phyloP scores from a whole-genome alignment of 805 yeast species.

The Zygosaccharomyces lentus region DNA sequence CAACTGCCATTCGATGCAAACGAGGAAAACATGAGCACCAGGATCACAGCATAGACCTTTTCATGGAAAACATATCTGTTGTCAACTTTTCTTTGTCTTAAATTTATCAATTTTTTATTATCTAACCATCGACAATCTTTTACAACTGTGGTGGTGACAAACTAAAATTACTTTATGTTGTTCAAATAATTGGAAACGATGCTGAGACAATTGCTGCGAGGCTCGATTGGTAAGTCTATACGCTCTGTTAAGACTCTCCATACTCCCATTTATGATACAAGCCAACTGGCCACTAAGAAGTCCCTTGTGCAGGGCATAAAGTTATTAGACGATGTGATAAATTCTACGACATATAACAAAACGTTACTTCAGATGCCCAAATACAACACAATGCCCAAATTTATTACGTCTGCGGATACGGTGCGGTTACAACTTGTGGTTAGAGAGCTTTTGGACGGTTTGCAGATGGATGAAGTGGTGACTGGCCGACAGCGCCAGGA shows the following conservation, averaged over 20 bases:
- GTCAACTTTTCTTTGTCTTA: neutral
- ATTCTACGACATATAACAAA: conserved; percentile 21
- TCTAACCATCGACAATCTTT: neutral
- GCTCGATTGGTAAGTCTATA: neutral
- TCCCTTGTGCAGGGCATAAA: conserved; percentile 18
- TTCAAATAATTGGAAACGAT: neutral
- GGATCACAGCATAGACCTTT: neutral
- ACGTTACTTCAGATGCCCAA: conserved; percentile 24
- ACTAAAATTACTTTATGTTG: neutral
- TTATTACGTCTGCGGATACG: conserved; percentile 22
- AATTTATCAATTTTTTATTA: neutral
- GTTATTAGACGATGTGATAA: conserved; percentile 21
- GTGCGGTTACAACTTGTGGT: conserved; percentile 19
- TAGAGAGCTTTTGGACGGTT: conserved; percentile 19
- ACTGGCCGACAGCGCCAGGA: conserved; percentile 6
- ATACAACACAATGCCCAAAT: conserved; percentile 22
- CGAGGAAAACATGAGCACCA: conserved; percentile 1
- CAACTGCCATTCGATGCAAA: neutral
- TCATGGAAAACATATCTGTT: neutral
- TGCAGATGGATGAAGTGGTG: conserved; percentile 21
- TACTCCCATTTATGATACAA: conserved; percentile 24
- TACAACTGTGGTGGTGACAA: neutral
- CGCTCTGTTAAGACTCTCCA: conserved; percentile 28
- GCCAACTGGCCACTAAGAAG: conserved; percentile 12
- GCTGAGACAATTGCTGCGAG: neutral